phyloP scores from a whole-genome alignment of 805 yeast species.

The Ogataea glucozyma region DNA sequence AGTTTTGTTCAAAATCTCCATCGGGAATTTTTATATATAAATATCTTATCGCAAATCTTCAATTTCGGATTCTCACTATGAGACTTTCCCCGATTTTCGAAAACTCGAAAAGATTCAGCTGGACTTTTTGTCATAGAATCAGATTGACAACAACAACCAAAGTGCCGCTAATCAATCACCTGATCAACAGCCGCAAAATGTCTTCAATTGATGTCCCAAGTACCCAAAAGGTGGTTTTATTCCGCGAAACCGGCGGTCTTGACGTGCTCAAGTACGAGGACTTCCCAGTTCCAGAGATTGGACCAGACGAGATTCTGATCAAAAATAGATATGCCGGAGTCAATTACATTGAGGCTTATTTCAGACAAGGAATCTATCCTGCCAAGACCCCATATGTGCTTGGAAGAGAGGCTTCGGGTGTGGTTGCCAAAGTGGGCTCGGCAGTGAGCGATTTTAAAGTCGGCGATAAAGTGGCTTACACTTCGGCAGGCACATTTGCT shows the following conservation, averaged over 20 bases:
- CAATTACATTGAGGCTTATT: conserved; percentile 81
- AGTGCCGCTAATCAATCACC: too few species aligned
- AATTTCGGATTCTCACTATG: too few species aligned
- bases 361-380: conserved; percentile 78
- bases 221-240: conserved; percentile 55
- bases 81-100: too few species aligned
- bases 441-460: conserved; percentile 53
- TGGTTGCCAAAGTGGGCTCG: conserved; percentile 62
- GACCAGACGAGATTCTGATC: conserved; percentile 60
- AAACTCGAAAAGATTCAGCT: too few species aligned
- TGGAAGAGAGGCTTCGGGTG: conserved; percentile 75
- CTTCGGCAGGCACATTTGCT: conserved; percentile 59
- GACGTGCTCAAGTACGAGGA: conserved; percentile 63
- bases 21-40: too few species aligned
- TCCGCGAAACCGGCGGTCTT: conserved; percentile 56
- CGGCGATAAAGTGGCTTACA: conserved; percentile 73
- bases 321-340: conserved; percentile 78
- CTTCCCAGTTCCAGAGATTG: conserved; percentile 57
- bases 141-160: too few species aligned
- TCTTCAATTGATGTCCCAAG: conserved; percentile 43
- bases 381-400: conserved; percentile 57
- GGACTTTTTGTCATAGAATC: too few species aligned
- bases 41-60: too few species aligned
- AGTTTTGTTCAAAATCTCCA: too few species aligned
- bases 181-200: too few species aligned